phyloP scores from a whole-genome alignment of 2,329 filamentous ascomycete species.

The Hypoxylon sp. region DNA sequence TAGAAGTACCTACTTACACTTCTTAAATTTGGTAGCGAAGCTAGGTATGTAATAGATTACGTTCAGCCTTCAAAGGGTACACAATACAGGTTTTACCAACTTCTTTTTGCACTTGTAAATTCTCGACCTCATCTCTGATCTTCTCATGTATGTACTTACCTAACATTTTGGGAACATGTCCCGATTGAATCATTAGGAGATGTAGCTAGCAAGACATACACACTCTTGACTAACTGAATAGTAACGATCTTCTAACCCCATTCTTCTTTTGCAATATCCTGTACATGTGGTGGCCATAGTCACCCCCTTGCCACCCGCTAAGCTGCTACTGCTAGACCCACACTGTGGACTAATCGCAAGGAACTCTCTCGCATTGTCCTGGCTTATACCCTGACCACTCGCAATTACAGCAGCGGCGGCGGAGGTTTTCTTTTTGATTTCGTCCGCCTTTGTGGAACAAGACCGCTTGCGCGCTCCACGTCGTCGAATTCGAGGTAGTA shows the following conservation, averaged over 20 bases:
- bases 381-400: conserved; percentile 63
- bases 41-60: too few relatives aligned
- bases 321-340: conserved; percentile 53
- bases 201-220: too few relatives aligned
- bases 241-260: conserved; percentile 23
- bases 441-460: conserved; percentile 58
- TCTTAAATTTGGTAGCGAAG: too few relatives aligned
- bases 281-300: conserved; percentile 46
- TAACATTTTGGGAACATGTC: too few relatives aligned
- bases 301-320: conserved; percentile 46
- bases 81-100: too few relatives aligned
- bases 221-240: not conserved
- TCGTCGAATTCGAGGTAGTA: conserved; percentile 67
- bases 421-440: conserved; percentile 57
- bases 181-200: too few relatives aligned
- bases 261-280: conserved; percentile 41
- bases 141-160: too few relatives aligned
- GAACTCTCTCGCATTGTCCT: conserved; percentile 65
- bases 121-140: too few relatives aligned
- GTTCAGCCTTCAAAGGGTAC: too few relatives aligned
- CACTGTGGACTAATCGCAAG: conserved; percentile 70
- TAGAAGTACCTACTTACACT: too few relatives aligned
- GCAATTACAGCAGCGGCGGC: conserved; percentile 68
- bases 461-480: conserved; percentile 60
- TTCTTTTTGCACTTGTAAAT: too few relatives aligned